A percentile compares a stretch with the other conserved stretches of the same genome.
phyloP scores from a whole-genome alignment of 1,139 yeast genomes.

The Candida tetrigidarum region DNA sequence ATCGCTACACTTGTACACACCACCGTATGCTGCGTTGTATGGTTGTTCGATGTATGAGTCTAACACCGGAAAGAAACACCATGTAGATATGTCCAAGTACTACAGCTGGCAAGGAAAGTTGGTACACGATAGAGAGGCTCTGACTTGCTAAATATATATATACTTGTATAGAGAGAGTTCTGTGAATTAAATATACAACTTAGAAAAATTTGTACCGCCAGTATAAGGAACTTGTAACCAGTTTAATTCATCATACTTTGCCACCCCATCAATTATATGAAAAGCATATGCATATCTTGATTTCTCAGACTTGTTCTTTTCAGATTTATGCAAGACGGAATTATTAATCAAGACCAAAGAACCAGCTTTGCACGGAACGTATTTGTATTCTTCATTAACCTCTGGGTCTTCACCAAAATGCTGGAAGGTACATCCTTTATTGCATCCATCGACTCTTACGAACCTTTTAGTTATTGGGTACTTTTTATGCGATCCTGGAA shows the following conservation, averaged over 20 bases:
- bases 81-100: slow-evolving; percentile 63
- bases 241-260: slow-evolving; percentile 62
- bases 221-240: slow-evolving; percentile 80
- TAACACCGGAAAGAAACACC: slow-evolving; percentile 53
- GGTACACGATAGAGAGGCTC: slow-evolving; percentile 32
- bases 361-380: slow-evolving; percentile 72
- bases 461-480: slow-evolving; percentile 66
- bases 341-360: slow-evolving; percentile 71
- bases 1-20: slow-evolving; percentile 74
- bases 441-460: slow-evolving; percentile 53
- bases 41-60: slow-evolving; percentile 70
- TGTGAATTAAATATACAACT: slow-evolving; percentile 34
- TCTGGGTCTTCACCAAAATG: slow-evolving; percentile 29
- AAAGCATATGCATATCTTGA: slow-evolving; percentile 81
- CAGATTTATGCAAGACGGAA: slow-evolving; percentile 73
- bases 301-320: slow-evolving; percentile 53
- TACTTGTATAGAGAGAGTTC: too few species aligned
- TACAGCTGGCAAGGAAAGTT: slow-evolving; percentile 65
- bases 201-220: slow-evolving; percentile 58
- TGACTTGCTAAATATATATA: slow-evolving; percentile 28
- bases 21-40: slow-evolving; percentile 73
- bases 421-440: slow-evolving; percentile 56
- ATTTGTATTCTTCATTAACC: slow-evolving; percentile 44
- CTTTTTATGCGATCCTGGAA: slow-evolving; percentile 75
- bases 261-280: slow-evolving; percentile 72